Evolutionary conservation across 1,284 basidiomycete genomes (phyloP).

Genomic region (Phlebopus sp.): DNA sequence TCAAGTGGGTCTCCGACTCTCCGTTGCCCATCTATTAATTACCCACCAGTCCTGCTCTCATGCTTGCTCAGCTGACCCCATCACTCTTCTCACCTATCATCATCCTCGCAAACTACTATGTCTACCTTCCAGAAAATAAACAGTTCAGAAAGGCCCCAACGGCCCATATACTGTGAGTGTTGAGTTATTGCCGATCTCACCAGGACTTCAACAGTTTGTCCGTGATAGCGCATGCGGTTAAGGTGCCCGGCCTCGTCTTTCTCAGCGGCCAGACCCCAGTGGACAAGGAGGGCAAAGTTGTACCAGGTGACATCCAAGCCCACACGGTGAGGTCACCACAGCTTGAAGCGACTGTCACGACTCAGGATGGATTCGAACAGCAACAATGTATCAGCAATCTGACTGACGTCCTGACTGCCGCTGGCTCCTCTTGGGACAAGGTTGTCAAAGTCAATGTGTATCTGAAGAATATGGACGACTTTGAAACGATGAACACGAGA

Average conservation of each 20-base stretch:
- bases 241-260: constrained; percentile 55
- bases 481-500: constrained; percentile 53
- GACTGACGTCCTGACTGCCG: constrained; percentile 47
- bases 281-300: constrained; percentile 43
- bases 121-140: constrained; percentile 50
- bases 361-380: constrained; percentile 28
- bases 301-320: constrained; percentile 52
- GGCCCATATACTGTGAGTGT: constrained; percentile 48
- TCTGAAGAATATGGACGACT: constrained; percentile 57
- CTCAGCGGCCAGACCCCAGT: constrained; percentile 57
- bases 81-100: background rate
- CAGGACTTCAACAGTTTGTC: background rate
- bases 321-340: constrained; percentile 46
- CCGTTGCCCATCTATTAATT: too few species aligned
- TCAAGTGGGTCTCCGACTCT: too few species aligned
- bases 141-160: constrained; percentile 39
- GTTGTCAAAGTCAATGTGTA: constrained; percentile 56
- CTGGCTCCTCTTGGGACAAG: constrained; percentile 56
- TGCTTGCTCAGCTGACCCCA: background rate
- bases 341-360: constrained; percentile 1
- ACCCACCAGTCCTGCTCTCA: too few species aligned
- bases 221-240: constrained; percentile 50
- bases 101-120: constrained; percentile 28
- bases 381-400: constrained; percentile 56
- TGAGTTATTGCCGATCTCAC: background rate